These are phyloP conservation scores for Cryphonectria japonica DNA, from an alignment of 2,329 filamentous ascomycete species.

Conservation along the genomic window DNA sequence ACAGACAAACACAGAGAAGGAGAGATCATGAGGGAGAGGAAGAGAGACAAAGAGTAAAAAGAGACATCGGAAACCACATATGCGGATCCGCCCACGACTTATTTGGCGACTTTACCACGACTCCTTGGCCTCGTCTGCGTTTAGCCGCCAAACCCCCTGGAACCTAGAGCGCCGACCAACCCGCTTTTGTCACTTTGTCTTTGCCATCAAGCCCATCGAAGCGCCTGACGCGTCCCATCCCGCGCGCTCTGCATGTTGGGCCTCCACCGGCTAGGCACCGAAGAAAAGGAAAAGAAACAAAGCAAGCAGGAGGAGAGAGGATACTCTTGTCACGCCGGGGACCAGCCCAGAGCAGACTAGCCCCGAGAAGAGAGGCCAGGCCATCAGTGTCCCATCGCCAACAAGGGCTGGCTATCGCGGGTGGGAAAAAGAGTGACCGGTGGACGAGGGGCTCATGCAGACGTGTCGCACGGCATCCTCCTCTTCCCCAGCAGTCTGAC, in stretches of 20 bases:
- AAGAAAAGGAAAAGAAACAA: background rate
- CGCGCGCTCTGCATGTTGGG: constrained; percentile 1
- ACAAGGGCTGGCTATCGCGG: constrained; percentile 8
- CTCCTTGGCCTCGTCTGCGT: background rate
- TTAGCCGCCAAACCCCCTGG: constrained; percentile 9
- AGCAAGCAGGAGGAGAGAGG: background rate
- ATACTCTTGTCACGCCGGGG: background rate
- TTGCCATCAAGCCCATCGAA: background rate
- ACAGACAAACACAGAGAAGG: background rate
- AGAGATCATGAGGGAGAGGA: background rate
- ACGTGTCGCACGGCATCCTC: background rate
- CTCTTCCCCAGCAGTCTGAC: background rate
- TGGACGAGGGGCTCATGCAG: constrained; percentile 5
- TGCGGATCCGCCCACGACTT: background rate
- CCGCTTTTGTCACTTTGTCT: constrained; percentile 12
- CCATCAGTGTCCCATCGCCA: background rate
- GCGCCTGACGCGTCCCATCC: constrained; percentile 7
- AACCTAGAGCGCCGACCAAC: constrained; percentile 14
- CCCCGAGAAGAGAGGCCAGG: background rate
- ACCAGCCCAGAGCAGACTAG: constrained; percentile 1
- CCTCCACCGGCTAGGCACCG: background rate
- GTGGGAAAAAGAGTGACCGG: background rate
- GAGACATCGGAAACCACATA: background rate
- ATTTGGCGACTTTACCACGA: background rate
- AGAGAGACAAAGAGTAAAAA: background rate